Evolutionary conservation across 164 flowering plant species (phyloP).

Genomic region (Warburgia ugandensis): DNA sequence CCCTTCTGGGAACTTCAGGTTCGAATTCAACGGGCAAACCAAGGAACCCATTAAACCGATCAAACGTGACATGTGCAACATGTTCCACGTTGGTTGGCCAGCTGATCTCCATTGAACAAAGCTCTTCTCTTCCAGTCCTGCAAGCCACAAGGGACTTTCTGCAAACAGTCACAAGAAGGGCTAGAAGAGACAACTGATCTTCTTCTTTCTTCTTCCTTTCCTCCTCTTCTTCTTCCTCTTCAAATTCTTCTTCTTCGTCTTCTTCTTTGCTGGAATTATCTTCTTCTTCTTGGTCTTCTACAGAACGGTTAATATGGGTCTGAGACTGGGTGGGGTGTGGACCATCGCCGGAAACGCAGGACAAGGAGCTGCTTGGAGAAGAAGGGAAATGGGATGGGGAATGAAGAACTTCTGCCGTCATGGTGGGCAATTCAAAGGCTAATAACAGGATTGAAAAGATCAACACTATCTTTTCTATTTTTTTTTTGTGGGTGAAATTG

Average conservation of each 20-base stretch:
- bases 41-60: constrained; percentile 84
- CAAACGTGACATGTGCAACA: constrained; percentile 94
- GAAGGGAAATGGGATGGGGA: constrained; percentile 34
- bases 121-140: constrained; percentile 32
- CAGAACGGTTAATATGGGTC: constrained; percentile 13
- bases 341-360: constrained; percentile 18
- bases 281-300: too few species aligned
- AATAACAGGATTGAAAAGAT: too few species aligned
- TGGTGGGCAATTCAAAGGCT: constrained; percentile 21
- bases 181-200: constrained; percentile 57
- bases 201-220: constrained; percentile 23
- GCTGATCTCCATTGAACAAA: constrained; percentile 77
- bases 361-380: constrained; percentile 29
- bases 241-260: constrained; percentile 14
- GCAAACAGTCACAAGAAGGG: constrained; percentile 53
- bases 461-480: too few species aligned
- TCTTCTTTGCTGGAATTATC: too few species aligned
- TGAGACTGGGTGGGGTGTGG: constrained; percentile 6
- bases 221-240: constrained; percentile 9
- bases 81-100: constrained; percentile 84
- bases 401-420: constrained; percentile 47
- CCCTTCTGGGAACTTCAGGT: constrained; percentile 74
- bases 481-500: too few species aligned
- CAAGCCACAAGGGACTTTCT: constrained; percentile 70
- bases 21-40: constrained; percentile 94